Base-by-base conservation (phyloP, 2,329 filamentous ascomycete species). In the Trichoderma breve region DNA sequence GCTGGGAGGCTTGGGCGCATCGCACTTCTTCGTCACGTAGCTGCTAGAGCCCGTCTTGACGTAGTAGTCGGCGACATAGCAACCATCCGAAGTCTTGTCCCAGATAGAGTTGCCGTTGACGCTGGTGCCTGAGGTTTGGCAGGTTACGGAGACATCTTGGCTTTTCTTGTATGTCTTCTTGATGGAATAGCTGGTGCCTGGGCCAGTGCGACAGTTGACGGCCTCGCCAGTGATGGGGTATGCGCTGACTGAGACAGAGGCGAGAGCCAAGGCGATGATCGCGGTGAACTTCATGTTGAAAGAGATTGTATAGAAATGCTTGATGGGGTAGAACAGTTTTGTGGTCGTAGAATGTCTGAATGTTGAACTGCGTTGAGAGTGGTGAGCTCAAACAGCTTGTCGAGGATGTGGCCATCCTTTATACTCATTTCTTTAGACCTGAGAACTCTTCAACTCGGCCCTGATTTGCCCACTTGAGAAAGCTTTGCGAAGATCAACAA, bases 51-150 rank as follows among this genome's bases (percentile, higher is more conserved):
- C 73, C 4, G 73, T 74, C 66, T 73, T 73, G 63, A 74, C 72
- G 39, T 71, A 74, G 62, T 73, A 71, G 53, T 74, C 73, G 15
- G 70, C 47, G 53, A 74, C 73, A 30, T 73, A 74, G 64, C 72
- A 74, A 51, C 71, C 71, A 32, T 73, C 70, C 2, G 62, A 18
- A 12, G 72, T 74, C 61, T 73, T 74, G 55, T 74, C 72, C 73
- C 73, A 74, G 64, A 74, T 71, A 24, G 28, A 58, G 34, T 67
- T 70, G 26, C 73, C 72, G 39, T 70, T 70, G 62, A 74, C 57
- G 11, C 58, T 70, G 4, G 61, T 58, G 32, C 73, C 73, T 21
- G 72, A 28, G 21, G 72, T 73, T 43, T 74, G 73, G 72, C 73
- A 74, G 53, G 58, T 71, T 21, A 74, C 64, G 26, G 47, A 68